phyloP scores from a whole-genome alignment of 106 monocot species.

The Phalaenopsis aphrodite region DNA sequence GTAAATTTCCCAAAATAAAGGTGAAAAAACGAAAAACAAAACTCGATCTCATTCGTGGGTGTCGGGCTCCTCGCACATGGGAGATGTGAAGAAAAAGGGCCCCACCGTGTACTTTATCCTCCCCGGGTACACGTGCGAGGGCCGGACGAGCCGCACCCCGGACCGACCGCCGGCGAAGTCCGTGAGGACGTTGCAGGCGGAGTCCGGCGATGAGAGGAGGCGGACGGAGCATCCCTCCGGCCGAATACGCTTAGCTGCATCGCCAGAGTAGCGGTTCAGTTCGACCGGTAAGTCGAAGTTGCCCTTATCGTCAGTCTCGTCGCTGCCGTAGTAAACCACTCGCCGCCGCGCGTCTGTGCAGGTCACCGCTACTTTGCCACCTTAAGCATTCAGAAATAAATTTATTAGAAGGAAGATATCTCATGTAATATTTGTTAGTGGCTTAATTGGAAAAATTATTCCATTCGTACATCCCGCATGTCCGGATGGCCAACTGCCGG shows the following conservation, averaged over 20 bases:
- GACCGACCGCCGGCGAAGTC: slow-evolving; percentile 47
- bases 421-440: too few relatives aligned
- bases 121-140: slow-evolving; percentile 38
- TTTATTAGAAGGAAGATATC: too few relatives aligned
- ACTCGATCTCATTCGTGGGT: slow-evolving; percentile 2
- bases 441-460: too few relatives aligned
- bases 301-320: slow-evolving; percentile 50
- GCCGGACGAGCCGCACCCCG: slow-evolving; percentile 38
- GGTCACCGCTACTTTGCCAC: slow-evolving; percentile 47
- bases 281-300: slow-evolving; percentile 32
- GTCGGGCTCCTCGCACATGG: slow-evolving; percentile 50
- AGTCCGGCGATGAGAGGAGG: slow-evolving; percentile 53
- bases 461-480: too few relatives aligned
- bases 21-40: too few relatives aligned
- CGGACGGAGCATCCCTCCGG: slow-evolving; percentile 35
- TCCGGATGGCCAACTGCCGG: too few relatives aligned
- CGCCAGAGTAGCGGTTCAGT: slow-evolving; percentile 14
- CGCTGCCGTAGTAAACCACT: slow-evolving; percentile 36
- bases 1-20: too few relatives aligned
- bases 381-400: slow-evolving; percentile 8
- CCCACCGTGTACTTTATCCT: slow-evolving; percentile 49
- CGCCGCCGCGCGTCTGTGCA: slow-evolving; percentile 44
- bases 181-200: slow-evolving; percentile 42
- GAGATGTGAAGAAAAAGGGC: slow-evolving; percentile 63
- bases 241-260: slow-evolving; percentile 12